Percentiles rank a stretch among this genome's conserved stretches.
These are phyloP conservation scores for Trypanosoma avium DNA, from an alignment of 208 protist species.

Conservation along the genomic window DNA sequence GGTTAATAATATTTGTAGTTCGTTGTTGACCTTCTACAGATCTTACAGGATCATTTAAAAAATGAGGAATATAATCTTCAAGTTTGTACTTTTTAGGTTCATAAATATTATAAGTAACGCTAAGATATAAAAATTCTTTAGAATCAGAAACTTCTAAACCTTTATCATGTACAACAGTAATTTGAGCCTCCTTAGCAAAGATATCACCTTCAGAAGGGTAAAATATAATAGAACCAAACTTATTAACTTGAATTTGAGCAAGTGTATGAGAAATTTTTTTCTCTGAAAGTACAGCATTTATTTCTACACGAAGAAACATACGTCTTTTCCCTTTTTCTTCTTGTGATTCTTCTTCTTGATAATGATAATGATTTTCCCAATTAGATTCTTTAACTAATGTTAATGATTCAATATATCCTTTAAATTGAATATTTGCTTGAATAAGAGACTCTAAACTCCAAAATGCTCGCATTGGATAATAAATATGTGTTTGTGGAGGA, in stretches of 20 bases:
- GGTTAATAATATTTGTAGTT: background rate
- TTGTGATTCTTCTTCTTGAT: background rate
- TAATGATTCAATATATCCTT: slow-evolving; percentile 17
- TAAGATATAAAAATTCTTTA: no score
- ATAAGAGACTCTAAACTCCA: slow-evolving; percentile 38
- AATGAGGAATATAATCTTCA: background rate
- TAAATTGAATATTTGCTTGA: slow-evolving; percentile 3
- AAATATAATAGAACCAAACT: slow-evolving; percentile 9
- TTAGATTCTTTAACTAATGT: slow-evolving; percentile 3
- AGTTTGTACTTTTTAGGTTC: background rate
- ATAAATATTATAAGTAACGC: no score
- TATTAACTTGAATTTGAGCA: background rate
- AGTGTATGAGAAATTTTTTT: background rate
- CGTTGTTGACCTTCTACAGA: background rate
- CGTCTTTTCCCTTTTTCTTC: background rate
- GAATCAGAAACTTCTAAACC: background rate
- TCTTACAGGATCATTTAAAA: background rate
- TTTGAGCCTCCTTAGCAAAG: background rate
- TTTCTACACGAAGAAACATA: slow-evolving; percentile 23
- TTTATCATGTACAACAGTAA: slow-evolving; percentile 18
- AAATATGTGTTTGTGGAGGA: slow-evolving; percentile 13
- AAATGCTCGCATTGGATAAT: slow-evolving; percentile 40
- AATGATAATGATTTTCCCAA: background rate
- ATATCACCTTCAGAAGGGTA: slow-evolving; percentile 9
- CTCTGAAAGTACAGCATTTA: slow-evolving; percentile 15